Evolutionary conservation across 306 rosid genomes (phyloP).

Genomic region (Prunus mume): DNA sequence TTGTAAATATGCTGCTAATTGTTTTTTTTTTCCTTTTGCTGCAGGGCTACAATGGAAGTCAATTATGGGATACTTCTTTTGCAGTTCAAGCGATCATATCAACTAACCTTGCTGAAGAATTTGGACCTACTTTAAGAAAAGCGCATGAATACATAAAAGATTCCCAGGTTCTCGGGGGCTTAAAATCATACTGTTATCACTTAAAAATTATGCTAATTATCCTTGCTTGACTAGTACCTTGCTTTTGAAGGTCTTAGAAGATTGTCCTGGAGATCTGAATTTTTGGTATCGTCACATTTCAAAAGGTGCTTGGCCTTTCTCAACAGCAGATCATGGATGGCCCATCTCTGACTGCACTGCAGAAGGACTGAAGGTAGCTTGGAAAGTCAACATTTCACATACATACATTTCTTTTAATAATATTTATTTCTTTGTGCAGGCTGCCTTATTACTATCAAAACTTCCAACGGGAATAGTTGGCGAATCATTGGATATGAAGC

Average conservation of each 20-base stretch:
- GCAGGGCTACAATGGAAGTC: conserved; percentile 92
- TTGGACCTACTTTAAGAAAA: conserved; percentile 51
- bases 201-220: neutral
- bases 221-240: conserved; percentile 4
- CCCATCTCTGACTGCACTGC: conserved; percentile 97
- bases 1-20: neutral
- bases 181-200: neutral
- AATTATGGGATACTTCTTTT: conserved; percentile 79
- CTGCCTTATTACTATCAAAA: conserved; percentile 55
- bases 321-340: conserved; percentile 91
- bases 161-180: conserved; percentile 40
- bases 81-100: conserved; percentile 71
- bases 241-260: conserved; percentile 43
- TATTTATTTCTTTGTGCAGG: conserved; percentile 43
- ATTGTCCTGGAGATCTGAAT: conserved; percentile 63
- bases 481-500: conserved; percentile 48
- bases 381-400: neutral
- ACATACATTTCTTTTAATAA: neutral
- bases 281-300: conserved; percentile 52
- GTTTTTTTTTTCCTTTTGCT: conserved; percentile 9
- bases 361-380: conserved; percentile 80
- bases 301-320: conserved; percentile 74
- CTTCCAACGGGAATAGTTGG: conserved; percentile 58
- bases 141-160: conserved; percentile 57
- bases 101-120: conserved; percentile 54